Percentiles rank a stretch among this genome's conserved stretches.
Conservation (phyloP, 2,329 filamentous ascomycete species). For the Metarhizium humberi region DNA sequence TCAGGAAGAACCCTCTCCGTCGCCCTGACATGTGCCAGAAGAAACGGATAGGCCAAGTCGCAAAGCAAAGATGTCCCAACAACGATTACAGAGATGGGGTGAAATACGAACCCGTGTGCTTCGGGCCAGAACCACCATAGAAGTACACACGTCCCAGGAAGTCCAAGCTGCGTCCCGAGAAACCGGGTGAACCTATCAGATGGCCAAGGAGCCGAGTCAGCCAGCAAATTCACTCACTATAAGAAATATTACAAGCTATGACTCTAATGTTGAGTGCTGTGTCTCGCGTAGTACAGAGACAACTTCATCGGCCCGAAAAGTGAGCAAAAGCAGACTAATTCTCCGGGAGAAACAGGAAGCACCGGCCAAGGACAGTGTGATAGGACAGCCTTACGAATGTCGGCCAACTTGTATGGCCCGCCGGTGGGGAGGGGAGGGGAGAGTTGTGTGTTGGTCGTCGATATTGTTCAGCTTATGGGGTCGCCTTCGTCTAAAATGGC, state of each 20-base stretch:
- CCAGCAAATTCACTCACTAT: background rate
- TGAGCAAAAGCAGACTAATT: background rate
- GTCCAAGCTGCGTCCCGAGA: conserved; percentile 31
- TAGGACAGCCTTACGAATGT: background rate
- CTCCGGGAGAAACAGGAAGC: background rate
- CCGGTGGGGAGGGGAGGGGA: too few relatives aligned
- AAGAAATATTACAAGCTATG: background rate
- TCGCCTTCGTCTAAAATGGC: background rate
- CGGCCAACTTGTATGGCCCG: too few relatives aligned
- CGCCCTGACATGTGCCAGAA: conserved; percentile 28
- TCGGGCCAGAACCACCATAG: conserved; percentile 44
- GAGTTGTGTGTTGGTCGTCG: background rate
- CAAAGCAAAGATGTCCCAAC: conserved; percentile 28
- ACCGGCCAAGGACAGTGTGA: background rate
- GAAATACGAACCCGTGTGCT: conserved; percentile 36
- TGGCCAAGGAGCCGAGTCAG: background rate
- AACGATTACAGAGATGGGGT: conserved; percentile 32
- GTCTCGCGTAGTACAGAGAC: background rate
- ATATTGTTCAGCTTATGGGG: background rate
- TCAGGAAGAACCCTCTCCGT: conserved; percentile 28
- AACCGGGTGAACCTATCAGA: conserved; percentile 31
- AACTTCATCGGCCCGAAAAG: background rate
- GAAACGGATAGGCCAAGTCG: conserved; percentile 35
- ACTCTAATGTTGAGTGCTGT: background rate
- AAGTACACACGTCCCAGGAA: conserved; percentile 27